Base-by-base conservation (phyloP, 225 moss, liverwort and hornwort genomes). In the Bryum argenteum region DNA sequence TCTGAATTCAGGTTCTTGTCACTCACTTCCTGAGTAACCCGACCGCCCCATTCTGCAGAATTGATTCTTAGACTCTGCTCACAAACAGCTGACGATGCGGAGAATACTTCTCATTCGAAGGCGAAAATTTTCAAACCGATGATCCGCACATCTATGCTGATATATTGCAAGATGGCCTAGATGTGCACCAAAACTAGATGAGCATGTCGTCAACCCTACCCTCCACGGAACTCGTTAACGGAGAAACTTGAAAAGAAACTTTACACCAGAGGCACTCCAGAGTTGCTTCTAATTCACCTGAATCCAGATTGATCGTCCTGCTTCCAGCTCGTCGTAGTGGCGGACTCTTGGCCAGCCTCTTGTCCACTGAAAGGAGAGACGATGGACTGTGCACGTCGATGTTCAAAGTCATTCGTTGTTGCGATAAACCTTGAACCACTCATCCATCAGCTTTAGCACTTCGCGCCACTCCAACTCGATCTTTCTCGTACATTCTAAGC, bases 41-140 rank as follows among this genome's bases (percentile, higher is more conserved):
- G 80, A 65, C 69, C 74, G 60, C 38, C 47, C 86, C 86, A 86
- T 80, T 86, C 83, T 86, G 78, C 83, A 80, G 38, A 72, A n/a
- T 66, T 19, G 50, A 67, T 24, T 64, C 77, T 77, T 45, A 78
- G 62, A 56, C 75, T 33, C 58, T 57, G 63, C 40, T 63, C 67
- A 69, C 18, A 33, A 17, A 28, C 22, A 22, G n/a, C 37, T 10
- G 42, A 52, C 20, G 56, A 66, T 1, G 9, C 13, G 15, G 63
- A 67, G 45, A 47, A 64, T 39, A n/a, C 17, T 48, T 20, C 38
- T 21, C 56, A 39, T 40, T 16, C 12, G 44, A 52, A 24, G 22
- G 43, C 5, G 23, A 5, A 56, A 41, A 73, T 21, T 50, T 72
- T 53, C 24, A 58, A 76, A 72, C 61, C 41, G 9, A 66, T 39